Percentiles rank a stretch among this genome's conserved stretches.
phyloP scores from a whole-genome alignment of 768 basidiomycete species.

The Mrakia blollopis region DNA sequence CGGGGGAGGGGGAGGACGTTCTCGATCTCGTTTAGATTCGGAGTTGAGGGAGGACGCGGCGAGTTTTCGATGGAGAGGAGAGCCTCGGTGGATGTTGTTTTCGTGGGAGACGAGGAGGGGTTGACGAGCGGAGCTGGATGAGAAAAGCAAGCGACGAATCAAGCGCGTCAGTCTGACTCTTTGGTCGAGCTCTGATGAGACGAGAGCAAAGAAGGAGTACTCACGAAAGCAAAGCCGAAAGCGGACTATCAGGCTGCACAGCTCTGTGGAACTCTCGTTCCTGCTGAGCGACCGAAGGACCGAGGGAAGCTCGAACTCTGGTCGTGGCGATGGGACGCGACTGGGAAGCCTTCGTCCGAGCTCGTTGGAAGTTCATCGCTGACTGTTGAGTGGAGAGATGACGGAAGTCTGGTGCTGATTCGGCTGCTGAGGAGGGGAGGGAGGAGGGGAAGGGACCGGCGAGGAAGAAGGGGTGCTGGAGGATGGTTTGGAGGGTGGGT shows the following conservation, averaged over 20 bases:
- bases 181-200: too few species aligned
- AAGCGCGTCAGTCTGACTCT: too few species aligned
- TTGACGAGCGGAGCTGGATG: slow-evolving; percentile 65
- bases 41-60: slow-evolving; percentile 34
- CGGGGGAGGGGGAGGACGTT: background rate
- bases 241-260: slow-evolving; percentile 89
- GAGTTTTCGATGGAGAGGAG: slow-evolving; percentile 41
- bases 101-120: slow-evolving; percentile 51
- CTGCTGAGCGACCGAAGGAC: slow-evolving; percentile 43
- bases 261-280: slow-evolving; percentile 97
- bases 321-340: slow-evolving; percentile 31
- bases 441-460: slow-evolving; percentile 72
- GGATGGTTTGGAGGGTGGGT: slow-evolving; percentile 76
- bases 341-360: slow-evolving; percentile 59
- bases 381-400: slow-evolving; percentile 60
- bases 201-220: background rate
- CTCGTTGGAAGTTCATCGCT: slow-evolving; percentile 62
- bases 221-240: slow-evolving; percentile 72
- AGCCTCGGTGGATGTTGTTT: slow-evolving; percentile 35
- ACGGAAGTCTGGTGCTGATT: slow-evolving; percentile 68
- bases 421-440: slow-evolving; percentile 74
- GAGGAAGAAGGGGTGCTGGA: slow-evolving; percentile 78
- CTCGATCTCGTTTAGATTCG: background rate
- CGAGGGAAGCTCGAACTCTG: slow-evolving; percentile 34
- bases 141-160: background rate